Percentiles rank a stretch among this genome's conserved stretches.
These are phyloP conservation scores for Neofusicoccum ribis DNA, from an alignment of 2,329 filamentous ascomycete species.

Conservation along the genomic window DNA sequence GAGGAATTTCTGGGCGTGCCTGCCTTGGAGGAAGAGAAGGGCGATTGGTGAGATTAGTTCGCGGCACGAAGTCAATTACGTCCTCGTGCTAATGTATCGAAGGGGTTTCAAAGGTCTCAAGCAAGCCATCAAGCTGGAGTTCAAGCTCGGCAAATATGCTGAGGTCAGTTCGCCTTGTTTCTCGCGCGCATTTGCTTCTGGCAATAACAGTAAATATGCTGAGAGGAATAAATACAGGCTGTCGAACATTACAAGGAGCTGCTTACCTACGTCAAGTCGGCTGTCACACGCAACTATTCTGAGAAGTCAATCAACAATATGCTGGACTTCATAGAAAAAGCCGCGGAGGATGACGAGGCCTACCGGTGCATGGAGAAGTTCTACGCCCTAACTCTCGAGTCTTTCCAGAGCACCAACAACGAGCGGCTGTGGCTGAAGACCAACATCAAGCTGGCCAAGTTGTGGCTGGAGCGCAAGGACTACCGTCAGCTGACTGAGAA, in stretches of 20 bases:
- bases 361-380: slow-evolving; percentile 89
- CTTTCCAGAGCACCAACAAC: slow-evolving; percentile 97
- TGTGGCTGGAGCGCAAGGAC: slow-evolving; percentile 89
- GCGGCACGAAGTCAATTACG: not conserved
- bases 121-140: slow-evolving; percentile 96
- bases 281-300: slow-evolving; percentile 95
- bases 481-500: slow-evolving; percentile 79
- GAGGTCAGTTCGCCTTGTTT: slow-evolving; percentile 55
- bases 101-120: slow-evolving; percentile 95
- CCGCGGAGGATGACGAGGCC: slow-evolving; percentile 68
- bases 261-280: slow-evolving; percentile 94
- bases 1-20: slow-evolving; percentile 90
- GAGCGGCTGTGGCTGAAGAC: slow-evolving; percentile 97
- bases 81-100: not conserved
- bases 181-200: not conserved
- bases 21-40: slow-evolving; percentile 81
- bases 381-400: slow-evolving; percentile 88
- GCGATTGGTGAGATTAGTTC: slow-evolving; percentile 68
- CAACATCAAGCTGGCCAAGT: slow-evolving; percentile 91
- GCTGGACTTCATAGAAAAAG: slow-evolving; percentile 96
- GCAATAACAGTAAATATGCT: slow-evolving; percentile 23
- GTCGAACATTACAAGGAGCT: slow-evolving; percentile 92
- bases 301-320: slow-evolving; percentile 99
- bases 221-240: slow-evolving; percentile 57
- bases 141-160: slow-evolving; percentile 84